These are phyloP conservation scores for Starmerella apis DNA, from an alignment of 805 yeast species.

Conservation along the genomic window DNA sequence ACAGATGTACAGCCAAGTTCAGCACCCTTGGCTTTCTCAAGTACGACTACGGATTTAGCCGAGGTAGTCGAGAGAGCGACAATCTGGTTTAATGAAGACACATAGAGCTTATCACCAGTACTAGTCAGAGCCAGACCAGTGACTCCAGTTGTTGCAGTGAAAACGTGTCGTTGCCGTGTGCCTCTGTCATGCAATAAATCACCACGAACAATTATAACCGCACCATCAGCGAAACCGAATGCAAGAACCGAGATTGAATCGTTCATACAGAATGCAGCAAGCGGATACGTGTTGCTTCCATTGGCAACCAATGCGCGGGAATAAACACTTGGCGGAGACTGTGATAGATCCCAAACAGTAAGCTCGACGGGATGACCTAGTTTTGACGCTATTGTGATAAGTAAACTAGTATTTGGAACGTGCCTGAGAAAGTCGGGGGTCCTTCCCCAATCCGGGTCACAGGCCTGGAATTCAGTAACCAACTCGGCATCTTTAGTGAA, in stretches of 20 bases:
- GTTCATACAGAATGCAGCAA: conserved; percentile 52
- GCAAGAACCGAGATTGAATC: conserved; percentile 53
- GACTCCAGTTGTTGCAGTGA: conserved; percentile 60
- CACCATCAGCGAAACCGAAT: conserved; percentile 76
- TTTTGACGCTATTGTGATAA: conserved; percentile 60
- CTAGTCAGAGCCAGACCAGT: conserved; percentile 58
- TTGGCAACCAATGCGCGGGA: conserved; percentile 34
- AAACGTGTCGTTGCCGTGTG: conserved; percentile 70
- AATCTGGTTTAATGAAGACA: conserved; percentile 64
- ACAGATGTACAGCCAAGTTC: conserved; percentile 37
- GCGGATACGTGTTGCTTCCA: conserved; percentile 68
- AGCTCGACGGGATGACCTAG: conserved; percentile 60
- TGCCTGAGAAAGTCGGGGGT: conserved; percentile 48
- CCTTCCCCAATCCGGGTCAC: conserved; percentile 45
- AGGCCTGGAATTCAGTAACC: conserved; percentile 47
- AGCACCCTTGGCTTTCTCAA: conserved; percentile 42
- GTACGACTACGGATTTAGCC: conserved; percentile 38
- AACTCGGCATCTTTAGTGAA: conserved; percentile 43
- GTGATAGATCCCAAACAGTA: conserved; percentile 60
- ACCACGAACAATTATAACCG: conserved; percentile 71
- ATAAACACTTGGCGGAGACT: conserved; percentile 6
- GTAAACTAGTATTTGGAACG: conserved; percentile 40
- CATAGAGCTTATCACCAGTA: conserved; percentile 39
- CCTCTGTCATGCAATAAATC: conserved; percentile 84
- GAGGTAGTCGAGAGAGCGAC: conserved; percentile 58